Base-by-base conservation (phyloP, 495 filamentous ascomycete species). In the Stereocaulon alpinum region DNA sequence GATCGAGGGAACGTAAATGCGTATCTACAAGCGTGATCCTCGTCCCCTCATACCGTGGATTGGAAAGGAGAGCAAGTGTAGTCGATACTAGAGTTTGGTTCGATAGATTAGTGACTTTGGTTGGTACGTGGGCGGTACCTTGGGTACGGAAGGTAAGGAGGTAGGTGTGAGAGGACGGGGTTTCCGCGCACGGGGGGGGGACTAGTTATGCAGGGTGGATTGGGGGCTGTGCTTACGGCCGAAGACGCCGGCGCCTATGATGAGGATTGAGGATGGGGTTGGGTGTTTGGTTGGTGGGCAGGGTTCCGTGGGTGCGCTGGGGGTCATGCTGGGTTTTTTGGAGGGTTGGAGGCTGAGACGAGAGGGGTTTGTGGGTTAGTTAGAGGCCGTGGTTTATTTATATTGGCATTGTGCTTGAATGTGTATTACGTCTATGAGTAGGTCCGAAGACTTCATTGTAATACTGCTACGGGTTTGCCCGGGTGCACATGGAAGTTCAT, bases 191-290 rank as follows among this genome's bases (percentile, higher is more conserved):
- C n/a, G 37, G 12, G 20, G 32, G 34, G 11, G 49, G 10, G 18
- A 18, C n/a, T 54, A 41, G 17, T 55, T 15, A 22, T 53, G 17
- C 20, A 12, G 12, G 17, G 55, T 20, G n/a, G n/a, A n/a, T n/a
- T n/a, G n/a, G 42, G 50, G 82, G 14, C 44, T 55, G 50, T 41
- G 72, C 75, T 70, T 66, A 82, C 80, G 78, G 64, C 88, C 88
- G 62, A 91, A 91, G 60, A 89, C 84, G 50, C 88, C 88, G 49
- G 85, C 82, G 62, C 88, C 88, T 12, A 91, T 72, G 59, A 92
- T 88, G 54, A 91, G 73, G 61, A 91, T 84, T 34, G 80, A 82
- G 10, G 60, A 50, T 24, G 59, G 56, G 20, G 30, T 3, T 6
- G 55, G 30, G 4, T 5, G 6, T 5, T 47, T 20, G 10, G 17